Conservation (phyloP, 2,329 filamentous ascomycete species). For the Aureobasidium sp. region DNA sequence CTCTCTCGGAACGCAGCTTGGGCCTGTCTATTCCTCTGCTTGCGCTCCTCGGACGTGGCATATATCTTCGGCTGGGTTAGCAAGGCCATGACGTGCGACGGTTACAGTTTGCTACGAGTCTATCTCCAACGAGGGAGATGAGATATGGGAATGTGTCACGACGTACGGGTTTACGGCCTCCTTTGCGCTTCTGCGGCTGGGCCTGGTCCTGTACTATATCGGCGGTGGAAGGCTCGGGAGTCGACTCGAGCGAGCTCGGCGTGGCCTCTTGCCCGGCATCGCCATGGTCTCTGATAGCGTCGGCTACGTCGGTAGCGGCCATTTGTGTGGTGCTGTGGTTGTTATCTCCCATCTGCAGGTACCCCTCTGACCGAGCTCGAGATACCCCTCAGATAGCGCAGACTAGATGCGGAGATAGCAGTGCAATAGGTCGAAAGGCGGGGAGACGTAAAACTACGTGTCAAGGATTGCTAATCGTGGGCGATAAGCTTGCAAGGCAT, state of each 20-base stretch:
- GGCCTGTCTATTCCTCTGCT: conserved; percentile 93
- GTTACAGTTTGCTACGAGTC: conserved; percentile 12
- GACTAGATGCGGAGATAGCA: conserved; percentile 12
- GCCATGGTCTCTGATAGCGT: conserved; percentile 35
- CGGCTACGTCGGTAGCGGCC: conserved; percentile 31
- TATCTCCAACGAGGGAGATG: not conserved
- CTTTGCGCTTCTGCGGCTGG: conserved; percentile 78
- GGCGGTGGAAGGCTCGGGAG: conserved; percentile 38
- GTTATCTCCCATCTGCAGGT: conserved; percentile 45
- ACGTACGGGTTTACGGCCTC: conserved; percentile 90
- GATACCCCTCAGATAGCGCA: conserved; percentile 14
- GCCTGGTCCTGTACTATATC: conserved; percentile 32
- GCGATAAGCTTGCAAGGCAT: conserved; percentile 15
- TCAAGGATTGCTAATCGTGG: conserved; percentile 18
- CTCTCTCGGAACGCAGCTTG: conserved; percentile 96
- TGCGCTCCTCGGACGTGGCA: conserved; percentile 95
- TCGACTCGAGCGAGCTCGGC: conserved; percentile 41
- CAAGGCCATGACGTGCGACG: conserved; percentile 20
- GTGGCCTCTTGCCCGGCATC: conserved; percentile 38
- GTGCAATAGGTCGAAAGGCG: conserved; percentile 13
- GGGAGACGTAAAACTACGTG: conserved; percentile 8
- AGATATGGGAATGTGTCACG: conserved; percentile 5
- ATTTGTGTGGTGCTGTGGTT: conserved; percentile 18
- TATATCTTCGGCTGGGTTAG: conserved; percentile 65
- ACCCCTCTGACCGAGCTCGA: conserved; percentile 26